A percentile compares a stretch with the other conserved stretches of the same genome.
Conservation (phyloP, 2,329 filamentous ascomycete species). For the Alternaria sp. region DNA sequence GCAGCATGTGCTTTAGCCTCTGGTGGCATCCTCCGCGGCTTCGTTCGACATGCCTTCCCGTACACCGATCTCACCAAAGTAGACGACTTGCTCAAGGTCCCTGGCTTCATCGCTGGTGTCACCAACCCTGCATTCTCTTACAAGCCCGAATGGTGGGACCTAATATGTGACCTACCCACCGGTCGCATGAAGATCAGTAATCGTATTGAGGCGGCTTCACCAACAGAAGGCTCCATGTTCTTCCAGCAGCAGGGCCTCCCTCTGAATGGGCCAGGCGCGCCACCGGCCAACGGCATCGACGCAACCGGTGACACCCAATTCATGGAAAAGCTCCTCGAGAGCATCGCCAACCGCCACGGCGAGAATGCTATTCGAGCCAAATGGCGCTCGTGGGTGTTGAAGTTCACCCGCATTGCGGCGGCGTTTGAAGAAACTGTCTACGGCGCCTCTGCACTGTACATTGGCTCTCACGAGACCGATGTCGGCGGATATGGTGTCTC, state of each 20-base stretch:
- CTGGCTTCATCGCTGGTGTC: constrained; percentile 96
- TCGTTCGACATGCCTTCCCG: constrained; percentile 94
- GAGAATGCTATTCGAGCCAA: constrained; percentile 88
- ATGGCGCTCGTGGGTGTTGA: constrained; percentile 93
- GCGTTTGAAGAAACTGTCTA: constrained; percentile 97
- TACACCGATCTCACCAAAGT: constrained; percentile 99
- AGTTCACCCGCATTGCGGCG: constrained; percentile 90
- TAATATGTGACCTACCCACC: constrained; percentile 90
- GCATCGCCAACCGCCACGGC: constrained; percentile 85
- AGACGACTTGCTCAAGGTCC: constrained; percentile 93
- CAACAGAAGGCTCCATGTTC: constrained; percentile 85
- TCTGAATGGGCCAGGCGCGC: constrained; percentile 32
- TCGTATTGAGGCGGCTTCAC: constrained; percentile 79
- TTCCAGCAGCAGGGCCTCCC: constrained; percentile 76
- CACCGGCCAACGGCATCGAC: constrained; percentile 59
- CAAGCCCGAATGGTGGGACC: constrained; percentile 97
- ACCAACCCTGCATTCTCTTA: constrained; percentile 96
- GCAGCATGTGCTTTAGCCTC: constrained; percentile 95
- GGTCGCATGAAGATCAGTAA: constrained; percentile 95
- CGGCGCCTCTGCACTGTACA: constrained; percentile 87
- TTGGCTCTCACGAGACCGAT: constrained; percentile 75
- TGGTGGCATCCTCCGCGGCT: constrained; percentile 89
- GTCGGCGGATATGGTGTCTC: constrained; percentile 62
- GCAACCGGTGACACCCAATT: constrained; percentile 88
- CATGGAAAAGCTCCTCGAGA: constrained; percentile 84